These are phyloP conservation scores for Lactifluus rugatus DNA, from an alignment of 768 basidiomycete species.

Conservation along the genomic window DNA sequence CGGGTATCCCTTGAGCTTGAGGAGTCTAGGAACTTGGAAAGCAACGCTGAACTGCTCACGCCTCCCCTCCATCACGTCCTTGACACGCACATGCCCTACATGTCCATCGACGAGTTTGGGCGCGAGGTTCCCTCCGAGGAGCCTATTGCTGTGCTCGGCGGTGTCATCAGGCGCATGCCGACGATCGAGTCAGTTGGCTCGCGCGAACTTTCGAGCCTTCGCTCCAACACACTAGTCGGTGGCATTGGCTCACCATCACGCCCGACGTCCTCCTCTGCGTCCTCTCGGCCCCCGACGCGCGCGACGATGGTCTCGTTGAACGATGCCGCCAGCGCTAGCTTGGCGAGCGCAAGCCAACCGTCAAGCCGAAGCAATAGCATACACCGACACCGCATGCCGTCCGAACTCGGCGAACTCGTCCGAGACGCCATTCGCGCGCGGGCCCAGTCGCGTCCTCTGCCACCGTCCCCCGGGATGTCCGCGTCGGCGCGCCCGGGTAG, in stretches of 20 bases:
- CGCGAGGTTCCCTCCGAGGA: constrained; percentile 34
- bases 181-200: constrained; percentile 74
- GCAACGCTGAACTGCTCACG: constrained; percentile 3
- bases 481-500: not conserved
- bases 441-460: not conserved
- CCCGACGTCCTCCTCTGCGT: not conserved
- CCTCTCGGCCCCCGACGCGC: constrained; percentile 16
- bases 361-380: constrained; percentile 16
- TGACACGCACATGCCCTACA: constrained; percentile 21
- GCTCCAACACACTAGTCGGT: constrained; percentile 2
- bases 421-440: constrained; percentile 6
- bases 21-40: constrained; percentile 32
- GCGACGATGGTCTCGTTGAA: constrained; percentile 13
- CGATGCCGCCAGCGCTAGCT: constrained; percentile 7
- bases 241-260: not conserved
- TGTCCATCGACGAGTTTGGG: constrained; percentile 36
- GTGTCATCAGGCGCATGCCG: constrained; percentile 63
- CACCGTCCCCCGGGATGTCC: not conserved
- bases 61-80: constrained; percentile 16
- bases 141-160: constrained; percentile 51
- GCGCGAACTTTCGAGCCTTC: constrained; percentile 37
- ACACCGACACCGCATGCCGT: constrained; percentile 1
- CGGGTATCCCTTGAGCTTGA: constrained; percentile 47
- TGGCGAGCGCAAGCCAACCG: constrained; percentile 8
- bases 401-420: constrained; percentile 18